A percentile compares a stretch with the other conserved stretches of the same genome.
These are phyloP conservation scores for Periconia macrospinosa DNA, from an alignment of 2,329 filamentous ascomycete genomes.

Conservation along the genomic window DNA sequence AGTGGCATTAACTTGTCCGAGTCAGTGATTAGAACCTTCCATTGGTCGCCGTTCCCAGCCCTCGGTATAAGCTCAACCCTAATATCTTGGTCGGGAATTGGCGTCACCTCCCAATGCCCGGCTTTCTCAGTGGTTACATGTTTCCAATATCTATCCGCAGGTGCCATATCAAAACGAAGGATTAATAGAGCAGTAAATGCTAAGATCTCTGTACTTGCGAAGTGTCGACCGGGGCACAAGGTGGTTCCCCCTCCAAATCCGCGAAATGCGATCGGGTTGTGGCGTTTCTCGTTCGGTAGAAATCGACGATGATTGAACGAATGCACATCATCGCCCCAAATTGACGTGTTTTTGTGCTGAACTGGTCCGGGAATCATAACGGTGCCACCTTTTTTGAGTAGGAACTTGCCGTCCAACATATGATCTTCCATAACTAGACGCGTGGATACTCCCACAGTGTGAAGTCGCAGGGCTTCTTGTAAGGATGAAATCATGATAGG, in stretches of 20 bases:
- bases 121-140: conserved; percentile 14
- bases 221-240: conserved; percentile 37
- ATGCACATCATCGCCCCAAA: too few species aligned
- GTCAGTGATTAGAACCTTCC: too few species aligned
- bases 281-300: conserved; percentile 13
- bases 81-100: neutral
- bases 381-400: conserved; percentile 33
- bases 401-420: conserved; percentile 28
- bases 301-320: too few species aligned
- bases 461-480: conserved; percentile 44
- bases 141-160: conserved; percentile 14
- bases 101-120: conserved; percentile 1
- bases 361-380: too few species aligned
- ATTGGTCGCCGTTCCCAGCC: too few species aligned
- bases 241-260: conserved; percentile 31
- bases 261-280: conserved; percentile 23
- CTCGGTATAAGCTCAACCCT: too few species aligned
- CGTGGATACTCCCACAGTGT: conserved; percentile 35
- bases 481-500: conserved; percentile 41
- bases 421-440: conserved; percentile 37
- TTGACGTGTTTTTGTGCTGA: too few species aligned
- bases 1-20: too few species aligned
- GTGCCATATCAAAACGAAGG: conserved; percentile 27
- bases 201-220: conserved; percentile 32
- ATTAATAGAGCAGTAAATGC: conserved; percentile 28